phyloP scores from a whole-genome alignment of 192 early-diverging fungal species.

The Backusella mclennaniae region DNA sequence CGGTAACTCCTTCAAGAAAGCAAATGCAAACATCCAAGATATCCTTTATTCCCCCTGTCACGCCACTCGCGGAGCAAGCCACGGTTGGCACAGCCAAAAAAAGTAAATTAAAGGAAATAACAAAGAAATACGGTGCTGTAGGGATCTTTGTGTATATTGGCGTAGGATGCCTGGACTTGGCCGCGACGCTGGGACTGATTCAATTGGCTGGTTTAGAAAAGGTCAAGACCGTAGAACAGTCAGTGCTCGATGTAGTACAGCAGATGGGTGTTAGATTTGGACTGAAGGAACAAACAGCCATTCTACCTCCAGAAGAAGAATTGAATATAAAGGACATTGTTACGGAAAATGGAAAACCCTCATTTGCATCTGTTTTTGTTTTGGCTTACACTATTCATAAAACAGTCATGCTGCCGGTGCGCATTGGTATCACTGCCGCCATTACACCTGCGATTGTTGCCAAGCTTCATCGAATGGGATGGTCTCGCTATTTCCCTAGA shows the following conservation, averaged over 20 bases:
- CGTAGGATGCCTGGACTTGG: conserved; percentile 48
- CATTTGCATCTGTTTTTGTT: conserved; percentile 47
- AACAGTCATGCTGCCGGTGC: conserved; percentile 49
- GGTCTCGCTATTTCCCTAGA: conserved; percentile 31
- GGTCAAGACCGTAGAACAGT: conserved; percentile 44
- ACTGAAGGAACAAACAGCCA: background rate
- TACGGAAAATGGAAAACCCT: conserved; percentile 20
- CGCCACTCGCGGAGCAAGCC: background rate
- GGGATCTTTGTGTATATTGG: conserved; percentile 49
- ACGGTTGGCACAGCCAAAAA: background rate
- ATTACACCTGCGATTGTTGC: conserved; percentile 52
- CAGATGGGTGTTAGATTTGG: background rate
- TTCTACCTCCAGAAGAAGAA: background rate
- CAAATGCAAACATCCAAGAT: conserved; percentile 1
- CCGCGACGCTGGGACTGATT: conserved; percentile 43
- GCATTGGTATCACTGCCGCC: conserved; percentile 49
- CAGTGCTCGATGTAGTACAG: conserved; percentile 30
- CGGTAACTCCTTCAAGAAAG: background rate
- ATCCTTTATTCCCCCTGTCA: background rate
- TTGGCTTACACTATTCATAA: conserved; percentile 61
- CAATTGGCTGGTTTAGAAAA: conserved; percentile 50
- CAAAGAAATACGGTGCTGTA: conserved; percentile 46
- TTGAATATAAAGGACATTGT: background rate
- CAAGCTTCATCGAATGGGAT: conserved; percentile 47
- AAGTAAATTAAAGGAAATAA: conserved; percentile 30